phyloP scores from a whole-genome alignment of 1,284 basidiomycete species.

The Cutaneotrichosporon cavernicola region DNA sequence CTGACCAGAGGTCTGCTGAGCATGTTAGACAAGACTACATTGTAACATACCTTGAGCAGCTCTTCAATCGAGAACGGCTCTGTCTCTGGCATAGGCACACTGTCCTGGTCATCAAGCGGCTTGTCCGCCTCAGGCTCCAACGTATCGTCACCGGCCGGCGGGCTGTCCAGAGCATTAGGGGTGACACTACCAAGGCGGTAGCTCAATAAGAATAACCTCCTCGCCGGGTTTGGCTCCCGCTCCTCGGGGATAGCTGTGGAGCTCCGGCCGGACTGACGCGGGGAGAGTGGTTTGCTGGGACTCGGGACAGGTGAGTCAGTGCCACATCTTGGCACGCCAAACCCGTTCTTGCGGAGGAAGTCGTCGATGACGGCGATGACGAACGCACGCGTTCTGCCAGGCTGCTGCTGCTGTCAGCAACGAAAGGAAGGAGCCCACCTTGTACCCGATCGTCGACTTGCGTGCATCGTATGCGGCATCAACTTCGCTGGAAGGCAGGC shows the following conservation, averaged over 20 bases:
- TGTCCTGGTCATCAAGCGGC: background rate
- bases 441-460: constrained; percentile 67
- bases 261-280: background rate
- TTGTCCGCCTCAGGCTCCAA: background rate
- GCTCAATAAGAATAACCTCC: background rate
- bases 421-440: constrained; percentile 56
- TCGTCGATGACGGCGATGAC: constrained; percentile 62
- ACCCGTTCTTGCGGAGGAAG: constrained; percentile 68
- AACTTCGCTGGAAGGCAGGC: constrained; percentile 63
- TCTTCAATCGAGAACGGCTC: background rate
- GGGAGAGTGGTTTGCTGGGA: background rate
- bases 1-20: background rate
- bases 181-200: background rate
- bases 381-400: constrained; percentile 58
- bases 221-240: background rate
- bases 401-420: constrained; percentile 61
- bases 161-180: background rate
- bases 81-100: background rate
- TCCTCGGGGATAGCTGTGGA: background rate
- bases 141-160: background rate
- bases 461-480: constrained; percentile 75
- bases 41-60: background rate
- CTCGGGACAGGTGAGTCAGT: background rate
- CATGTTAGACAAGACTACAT: background rate
- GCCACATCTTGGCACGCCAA: constrained; percentile 38